Evolutionary conservation across 1,139 yeast species (phyloP).

Genomic region (Magnusiomyces sp.): DNA sequence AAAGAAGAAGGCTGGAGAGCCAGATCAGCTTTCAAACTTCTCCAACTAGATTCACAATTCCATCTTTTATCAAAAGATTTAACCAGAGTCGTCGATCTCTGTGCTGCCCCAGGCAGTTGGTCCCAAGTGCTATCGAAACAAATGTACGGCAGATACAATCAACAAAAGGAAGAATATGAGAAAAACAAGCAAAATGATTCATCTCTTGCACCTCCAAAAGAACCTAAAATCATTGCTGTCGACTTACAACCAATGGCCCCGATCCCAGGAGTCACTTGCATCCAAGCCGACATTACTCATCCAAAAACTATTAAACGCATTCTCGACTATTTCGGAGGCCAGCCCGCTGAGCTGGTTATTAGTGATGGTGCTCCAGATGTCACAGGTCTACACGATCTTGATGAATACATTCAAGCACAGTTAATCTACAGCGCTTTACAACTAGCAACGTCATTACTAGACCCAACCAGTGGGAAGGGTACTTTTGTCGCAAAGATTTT

Average conservation of each 20-base stretch:
- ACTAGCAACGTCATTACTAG: conserved; percentile 76
- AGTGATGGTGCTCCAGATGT: conserved; percentile 99
- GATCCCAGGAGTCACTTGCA: conserved; percentile 72
- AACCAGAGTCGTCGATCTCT: conserved; percentile 81
- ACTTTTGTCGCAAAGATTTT: conserved; percentile 92
- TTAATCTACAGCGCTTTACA: conserved; percentile 83
- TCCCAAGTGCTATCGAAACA: conserved; percentile 85
- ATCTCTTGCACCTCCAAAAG: conserved; percentile 12
- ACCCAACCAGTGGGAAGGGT: conserved; percentile 45
- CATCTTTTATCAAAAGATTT: conserved; percentile 60
- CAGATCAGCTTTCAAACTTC: conserved; percentile 84
- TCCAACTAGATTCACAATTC: conserved; percentile 85
- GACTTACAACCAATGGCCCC: conserved; percentile 98
- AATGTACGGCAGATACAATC: conserved; percentile 38
- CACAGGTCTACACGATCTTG: conserved; percentile 92
- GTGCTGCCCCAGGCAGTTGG: conserved; percentile 99
- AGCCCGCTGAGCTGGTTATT: conserved; percentile 89
- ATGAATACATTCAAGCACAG: conserved; percentile 95
- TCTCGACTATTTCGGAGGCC: conserved; percentile 75
- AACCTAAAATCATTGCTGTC: conserved; percentile 79
- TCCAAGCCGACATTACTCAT: conserved; percentile 96
- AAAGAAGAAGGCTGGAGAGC: conserved; percentile 98
- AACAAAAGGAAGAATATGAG: conserved; percentile 3
- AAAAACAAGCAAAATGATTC: neutral
- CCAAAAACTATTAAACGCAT: conserved; percentile 76